Base-by-base conservation (phyloP, 441 rosid species). In the Croton laevigatus region DNA sequence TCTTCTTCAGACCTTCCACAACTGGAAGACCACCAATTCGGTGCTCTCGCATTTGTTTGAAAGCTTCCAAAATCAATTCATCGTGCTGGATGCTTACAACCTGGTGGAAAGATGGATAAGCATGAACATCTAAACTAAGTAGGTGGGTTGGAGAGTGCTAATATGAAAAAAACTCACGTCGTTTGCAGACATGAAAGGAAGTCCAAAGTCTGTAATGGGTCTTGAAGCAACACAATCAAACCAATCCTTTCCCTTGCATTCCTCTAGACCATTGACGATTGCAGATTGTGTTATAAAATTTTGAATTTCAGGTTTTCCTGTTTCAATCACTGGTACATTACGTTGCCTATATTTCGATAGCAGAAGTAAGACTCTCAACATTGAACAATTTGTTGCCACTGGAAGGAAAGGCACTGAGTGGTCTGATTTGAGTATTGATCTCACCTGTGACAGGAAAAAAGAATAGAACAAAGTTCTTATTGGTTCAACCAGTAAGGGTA, bases 261-360 rank as follows among this genome's bases (percentile, higher is more conserved):
- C 83, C 75, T 94, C 89, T 11, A 89, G 93, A 66, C 94, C 98
- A 32, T 81, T 87, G 77, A 94, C 81, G 60, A 91, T 75, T 5
- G 97, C 96, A 71, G 96, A 80, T 71, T 94, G 98, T 75, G 97
- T 91, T 68, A 91, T 86, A 81, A 83, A 89, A 84, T 94, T 94
- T 81, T 86, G 79, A 62, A 94, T 77, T 68, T 87, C 81, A 0
- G 98, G 87, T 3, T 76, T 79, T 32, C 91, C 93, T 36, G 86
- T 76, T 78, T 91, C 89, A 58, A 94, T 82, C 34, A 91, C 87
- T 3, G 98, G 96, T 14, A 91, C 93, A 65, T 87, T 91, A 66
- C 94, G 85, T 81, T 84, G 78, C 85, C 91, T 80, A 69, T 94
- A 89, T 63, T 94, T 94, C 9, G 97, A 93, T 11, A 93, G 94